Evolutionary conservation across 1,284 basidiomycete species (phyloP), one percentile per base, ranked within the genome.

Genomic region (Marasmius sp.): DNA sequence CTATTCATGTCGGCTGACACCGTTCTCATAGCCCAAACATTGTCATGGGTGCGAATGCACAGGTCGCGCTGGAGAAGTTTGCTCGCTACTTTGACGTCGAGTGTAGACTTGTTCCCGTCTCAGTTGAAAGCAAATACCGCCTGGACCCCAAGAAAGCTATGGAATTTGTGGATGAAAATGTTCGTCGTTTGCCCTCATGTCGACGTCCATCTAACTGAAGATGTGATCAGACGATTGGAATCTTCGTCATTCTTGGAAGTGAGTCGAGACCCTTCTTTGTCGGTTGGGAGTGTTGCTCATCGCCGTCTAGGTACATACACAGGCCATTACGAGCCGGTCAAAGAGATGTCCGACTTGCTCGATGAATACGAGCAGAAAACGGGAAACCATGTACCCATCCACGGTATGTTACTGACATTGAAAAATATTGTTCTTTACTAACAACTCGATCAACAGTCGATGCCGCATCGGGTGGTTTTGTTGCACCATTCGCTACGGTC

Each of bases 61-160:
- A 95, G 72, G 91, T 93, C 41, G 91, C 91, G 2, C 79, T 94
- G 39, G 94, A 97, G 75, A 96, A 97, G 75, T 95, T 97, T 71
- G 94, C 95, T 10, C 82, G 93, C 11, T 96, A 96, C 76, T 96
- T 95, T 65, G 94, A 96, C 61, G 92, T 95, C 51, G 94, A 96
- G 74, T 87, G 84, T 66, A 80, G 93, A 22, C 83, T 95, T 4
- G 93, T 95, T 1, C 92, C 91, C 1, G 84, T 93, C 64, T 87
- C 86, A 37, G 83, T 79, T 20, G 88, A 90, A 68, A 91, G 89
- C 71, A 82, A 90, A 64, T 97, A 95, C 70, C 82, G 92, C 58
- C 84, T 98, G 68, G 89, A 92, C 70, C 85, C 94, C 1, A 89
- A 93, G 75, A 89, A 87, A 66, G 92, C 92, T 0, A 91, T 97